phyloP scores from a whole-genome alignment of 1,284 basidiomycete genomes.

The Pseudozyma sp. region DNA sequence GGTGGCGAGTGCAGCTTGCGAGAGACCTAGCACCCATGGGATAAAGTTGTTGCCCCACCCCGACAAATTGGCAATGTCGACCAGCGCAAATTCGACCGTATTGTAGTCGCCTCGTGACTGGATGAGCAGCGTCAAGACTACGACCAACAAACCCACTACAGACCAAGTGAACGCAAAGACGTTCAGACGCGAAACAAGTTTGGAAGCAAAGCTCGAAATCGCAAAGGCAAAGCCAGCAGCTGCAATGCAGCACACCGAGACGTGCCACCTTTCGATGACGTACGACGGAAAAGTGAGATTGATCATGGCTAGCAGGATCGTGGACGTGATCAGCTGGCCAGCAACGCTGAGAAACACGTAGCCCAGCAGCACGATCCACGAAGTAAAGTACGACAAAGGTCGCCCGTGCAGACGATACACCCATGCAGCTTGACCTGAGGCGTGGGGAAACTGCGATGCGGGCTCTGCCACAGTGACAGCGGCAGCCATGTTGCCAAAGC shows the following conservation, averaged over 20 bases:
- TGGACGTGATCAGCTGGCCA: slow-evolving; percentile 17
- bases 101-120: slow-evolving; percentile 32
- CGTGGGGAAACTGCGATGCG: slow-evolving; percentile 19
- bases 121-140: slow-evolving; percentile 26
- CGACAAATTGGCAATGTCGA: slow-evolving; percentile 28
- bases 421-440: slow-evolving; percentile 26
- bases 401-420: slow-evolving; percentile 20
- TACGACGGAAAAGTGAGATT: slow-evolving; percentile 23
- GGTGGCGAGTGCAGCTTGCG: slow-evolving; percentile 35
- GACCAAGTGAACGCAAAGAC: slow-evolving; percentile 32
- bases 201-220: slow-evolving; percentile 15
- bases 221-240: slow-evolving; percentile 9
- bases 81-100: slow-evolving; percentile 28
- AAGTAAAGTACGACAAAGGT: slow-evolving; percentile 20
- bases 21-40: slow-evolving; percentile 31
- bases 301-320: slow-evolving; percentile 38
- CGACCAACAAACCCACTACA: slow-evolving; percentile 18
- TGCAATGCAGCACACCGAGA: slow-evolving; percentile 6
- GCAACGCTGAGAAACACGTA: slow-evolving; percentile 27
- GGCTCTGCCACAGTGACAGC: slow-evolving; percentile 24
- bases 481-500: slow-evolving; percentile 29
- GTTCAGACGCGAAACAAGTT: slow-evolving; percentile 22
- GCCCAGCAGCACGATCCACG: slow-evolving; percentile 31
- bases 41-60: slow-evolving; percentile 34
- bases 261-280: slow-evolving; percentile 16